Evolutionary conservation across 306 rosid species (phyloP).

Genomic region (Citrullus amarus): DNA sequence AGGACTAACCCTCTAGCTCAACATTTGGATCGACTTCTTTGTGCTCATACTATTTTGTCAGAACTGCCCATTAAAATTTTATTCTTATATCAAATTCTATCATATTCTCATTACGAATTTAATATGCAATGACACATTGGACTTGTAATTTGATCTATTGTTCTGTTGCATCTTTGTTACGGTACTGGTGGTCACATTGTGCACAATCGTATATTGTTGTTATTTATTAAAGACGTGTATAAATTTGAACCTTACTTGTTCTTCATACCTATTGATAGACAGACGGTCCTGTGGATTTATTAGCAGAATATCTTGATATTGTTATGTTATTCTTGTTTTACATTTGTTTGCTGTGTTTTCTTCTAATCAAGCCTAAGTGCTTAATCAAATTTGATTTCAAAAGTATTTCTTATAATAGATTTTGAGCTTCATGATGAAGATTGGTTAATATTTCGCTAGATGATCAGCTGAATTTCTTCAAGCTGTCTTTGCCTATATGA

Average conservation of each 20-base stretch:
- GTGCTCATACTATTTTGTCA: not conserved
- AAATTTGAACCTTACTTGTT: not conserved
- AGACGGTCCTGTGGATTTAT: not conserved
- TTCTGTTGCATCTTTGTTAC: not conserved
- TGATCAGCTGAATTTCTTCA: not conserved
- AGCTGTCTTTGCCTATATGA: not conserved
- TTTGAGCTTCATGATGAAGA: not conserved
- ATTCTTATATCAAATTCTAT: not conserved
- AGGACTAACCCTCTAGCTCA: not conserved
- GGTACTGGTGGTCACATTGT: not conserved
- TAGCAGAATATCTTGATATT: not conserved
- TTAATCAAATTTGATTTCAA: not conserved
- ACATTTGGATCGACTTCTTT: not conserved
- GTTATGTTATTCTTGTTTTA: not conserved
- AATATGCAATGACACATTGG: not conserved
- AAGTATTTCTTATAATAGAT: not conserved
- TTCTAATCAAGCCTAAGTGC: not conserved
- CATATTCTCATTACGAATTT: not conserved
- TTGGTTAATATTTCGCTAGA: not conserved
- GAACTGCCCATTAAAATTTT: not conserved
- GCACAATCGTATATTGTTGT: not conserved
- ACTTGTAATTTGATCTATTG: not conserved
- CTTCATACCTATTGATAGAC: not conserved
- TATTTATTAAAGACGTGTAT: not conserved
- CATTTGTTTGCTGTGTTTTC: not conserved